These are phyloP conservation scores for Austroboletus eburneus DNA, from an alignment of 768 basidiomycete species.

Conservation along the genomic window DNA sequence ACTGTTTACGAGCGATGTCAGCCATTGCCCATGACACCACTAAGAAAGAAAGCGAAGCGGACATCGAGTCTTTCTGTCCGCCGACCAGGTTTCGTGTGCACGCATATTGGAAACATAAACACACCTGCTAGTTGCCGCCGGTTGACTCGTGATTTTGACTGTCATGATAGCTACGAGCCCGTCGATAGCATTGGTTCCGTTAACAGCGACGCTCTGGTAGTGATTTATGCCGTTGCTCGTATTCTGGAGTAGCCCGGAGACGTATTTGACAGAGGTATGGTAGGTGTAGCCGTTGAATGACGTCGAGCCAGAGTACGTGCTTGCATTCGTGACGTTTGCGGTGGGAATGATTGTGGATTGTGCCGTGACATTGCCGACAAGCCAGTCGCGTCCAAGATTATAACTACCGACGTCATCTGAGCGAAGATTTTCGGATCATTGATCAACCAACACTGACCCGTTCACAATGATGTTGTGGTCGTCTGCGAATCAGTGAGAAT, in stretches of 20 bases:
- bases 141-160: constrained; percentile 54
- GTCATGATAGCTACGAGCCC: constrained; percentile 79
- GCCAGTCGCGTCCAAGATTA: constrained; percentile 78
- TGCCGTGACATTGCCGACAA: constrained; percentile 79
- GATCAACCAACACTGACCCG: constrained; percentile 41
- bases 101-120: no score
- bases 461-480: constrained; percentile 69
- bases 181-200: constrained; percentile 64
- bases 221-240: constrained; percentile 71
- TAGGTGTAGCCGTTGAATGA: constrained; percentile 69
- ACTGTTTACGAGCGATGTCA: constrained; percentile 9
- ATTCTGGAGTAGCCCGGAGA: constrained; percentile 67
- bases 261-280: constrained; percentile 61
- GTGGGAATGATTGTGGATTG: constrained; percentile 30
- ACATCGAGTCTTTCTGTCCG: no score
- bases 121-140: constrained; percentile 25
- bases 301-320: constrained; percentile 61
- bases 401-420: constrained; percentile 38
- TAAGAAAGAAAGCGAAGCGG: not conserved
- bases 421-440: not conserved
- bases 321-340: constrained; percentile 36
- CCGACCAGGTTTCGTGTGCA: no score
- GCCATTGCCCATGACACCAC: not conserved
- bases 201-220: constrained; percentile 45
- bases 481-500: constrained; percentile 29